Evolutionary conservation across 805 yeast species (phyloP).

Genomic region (Pichia insulana): DNA sequence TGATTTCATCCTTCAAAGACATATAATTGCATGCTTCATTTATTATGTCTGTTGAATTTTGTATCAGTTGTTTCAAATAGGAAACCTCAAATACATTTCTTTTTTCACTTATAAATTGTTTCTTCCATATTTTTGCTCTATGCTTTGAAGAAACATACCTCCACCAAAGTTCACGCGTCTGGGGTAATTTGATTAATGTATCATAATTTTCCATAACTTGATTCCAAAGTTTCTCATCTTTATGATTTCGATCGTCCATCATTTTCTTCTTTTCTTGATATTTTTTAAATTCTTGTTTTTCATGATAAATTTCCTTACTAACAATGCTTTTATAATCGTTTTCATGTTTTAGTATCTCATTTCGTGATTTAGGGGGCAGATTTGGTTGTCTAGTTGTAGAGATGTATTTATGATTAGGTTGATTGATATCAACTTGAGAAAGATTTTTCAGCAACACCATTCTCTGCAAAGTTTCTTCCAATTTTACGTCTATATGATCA

Average conservation of each 20-base stretch:
- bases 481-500: constrained; percentile 24
- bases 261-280: constrained; percentile 27
- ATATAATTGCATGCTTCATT: constrained; percentile 26
- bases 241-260: constrained; percentile 27
- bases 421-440: constrained; percentile 7
- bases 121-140: constrained; percentile 45
- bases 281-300: constrained; percentile 26
- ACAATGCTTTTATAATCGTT: constrained; percentile 41
- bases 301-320: constrained; percentile 32
- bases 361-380: constrained; percentile 54
- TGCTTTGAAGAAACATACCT: constrained; percentile 40
- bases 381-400: constrained; percentile 53
- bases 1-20: constrained; percentile 12
- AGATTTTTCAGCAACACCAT: constrained; percentile 23
- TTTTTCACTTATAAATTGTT: constrained; percentile 33
- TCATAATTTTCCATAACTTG: constrained; percentile 32
- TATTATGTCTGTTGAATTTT: constrained; percentile 16
- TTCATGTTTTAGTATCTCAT: constrained; percentile 47
- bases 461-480: constrained; percentile 32
- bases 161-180: constrained; percentile 52
- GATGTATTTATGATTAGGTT: constrained; percentile 14
- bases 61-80: constrained; percentile 9
- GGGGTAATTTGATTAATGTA: constrained; percentile 27
- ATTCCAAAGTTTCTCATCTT: constrained; percentile 36
- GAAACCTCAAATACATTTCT: constrained; percentile 11